Base-by-base conservation (phyloP, 2,329 filamentous ascomycete genomes). In the Phyllosticta ampelicida region DNA sequence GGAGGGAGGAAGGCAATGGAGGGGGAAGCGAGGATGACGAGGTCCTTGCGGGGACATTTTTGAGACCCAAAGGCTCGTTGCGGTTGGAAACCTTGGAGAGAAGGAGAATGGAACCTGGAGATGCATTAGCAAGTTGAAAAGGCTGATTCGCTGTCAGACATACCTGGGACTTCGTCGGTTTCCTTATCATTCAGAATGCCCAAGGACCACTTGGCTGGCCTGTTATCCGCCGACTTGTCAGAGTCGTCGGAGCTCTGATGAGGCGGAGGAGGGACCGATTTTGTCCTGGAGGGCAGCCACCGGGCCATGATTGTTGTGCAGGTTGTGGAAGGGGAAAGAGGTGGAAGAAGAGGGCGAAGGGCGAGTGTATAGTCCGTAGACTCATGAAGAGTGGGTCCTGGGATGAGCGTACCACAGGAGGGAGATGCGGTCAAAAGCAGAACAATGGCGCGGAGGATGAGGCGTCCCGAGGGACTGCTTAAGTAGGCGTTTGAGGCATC, bases 141-240 rank as follows among this genome's bases (percentile, higher is more conserved):
- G 11, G 2, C 13, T 48, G 48, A 18, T 20, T 21, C 20, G 13
- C 23, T 20, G 26, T 21, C 48, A 51, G 16, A 51, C 26, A 26
- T 50, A 20, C 21, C 19, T 29, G 23, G 20, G 58, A 18, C 57
- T 55, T 28, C 8, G 23, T 94, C 87, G 0, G 90, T 96, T 59
- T 86, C 71, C 53, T 76, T 82, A 65, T 94, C 89, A 66, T 90
- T 91, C 62, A 96, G 71, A 23, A 96, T 88, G n/a, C 91, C 90
- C 75, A 95, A 67, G 16, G 76, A 82, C 74, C 80, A 82, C 67
- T 73, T 81, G 23, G 50, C 26, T 1, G 61, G 55, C 48, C 26
- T 53, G 10, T 52, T 29, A 21, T 61, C 36, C 20, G 20, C 53
- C 2, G 36, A 44, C 16, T 48, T 30, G 8, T 21, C 49, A 20